phyloP scores from a whole-genome alignment of 306 rosid genomes.

The Casuarina cunninghamiana region DNA sequence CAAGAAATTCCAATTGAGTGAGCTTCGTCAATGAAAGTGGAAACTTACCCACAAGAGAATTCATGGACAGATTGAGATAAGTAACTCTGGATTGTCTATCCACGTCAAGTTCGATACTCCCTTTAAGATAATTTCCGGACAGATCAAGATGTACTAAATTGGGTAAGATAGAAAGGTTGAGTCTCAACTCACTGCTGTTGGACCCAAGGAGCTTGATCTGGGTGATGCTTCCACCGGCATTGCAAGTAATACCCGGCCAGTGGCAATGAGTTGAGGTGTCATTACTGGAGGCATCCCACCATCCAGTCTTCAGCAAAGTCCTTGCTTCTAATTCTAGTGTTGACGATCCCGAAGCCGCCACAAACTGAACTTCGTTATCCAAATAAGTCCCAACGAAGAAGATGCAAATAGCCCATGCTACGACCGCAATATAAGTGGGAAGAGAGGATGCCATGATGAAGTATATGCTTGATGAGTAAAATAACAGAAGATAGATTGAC shows the following conservation, averaged over 20 bases:
- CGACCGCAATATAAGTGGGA: too few relatives aligned
- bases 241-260: conserved; percentile 13
- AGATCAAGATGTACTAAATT: neutral
- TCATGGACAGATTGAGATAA: conserved; percentile 5
- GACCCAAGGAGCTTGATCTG: too few relatives aligned
- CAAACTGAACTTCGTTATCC: too few relatives aligned
- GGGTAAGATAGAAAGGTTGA: neutral
- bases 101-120: neutral
- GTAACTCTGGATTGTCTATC: neutral
- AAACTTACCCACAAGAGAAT: neutral
- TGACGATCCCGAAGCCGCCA: too few relatives aligned
- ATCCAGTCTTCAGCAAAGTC: neutral
- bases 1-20: too few relatives aligned
- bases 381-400: too few relatives aligned
- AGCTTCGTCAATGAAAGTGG: neutral
- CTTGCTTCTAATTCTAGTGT: too few relatives aligned
- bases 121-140: neutral
- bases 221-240: neutral
- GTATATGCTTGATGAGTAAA: too few relatives aligned
- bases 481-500: too few relatives aligned
- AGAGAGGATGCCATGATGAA: too few relatives aligned
- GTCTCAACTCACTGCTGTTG: too few relatives aligned
- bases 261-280: neutral
- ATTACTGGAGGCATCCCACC: neutral
- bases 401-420: too few relatives aligned